Evolutionary conservation across 345 rosid species (phyloP), one percentile per base, ranked within the genome.

Genomic region (Sonneratia alba): DNA sequence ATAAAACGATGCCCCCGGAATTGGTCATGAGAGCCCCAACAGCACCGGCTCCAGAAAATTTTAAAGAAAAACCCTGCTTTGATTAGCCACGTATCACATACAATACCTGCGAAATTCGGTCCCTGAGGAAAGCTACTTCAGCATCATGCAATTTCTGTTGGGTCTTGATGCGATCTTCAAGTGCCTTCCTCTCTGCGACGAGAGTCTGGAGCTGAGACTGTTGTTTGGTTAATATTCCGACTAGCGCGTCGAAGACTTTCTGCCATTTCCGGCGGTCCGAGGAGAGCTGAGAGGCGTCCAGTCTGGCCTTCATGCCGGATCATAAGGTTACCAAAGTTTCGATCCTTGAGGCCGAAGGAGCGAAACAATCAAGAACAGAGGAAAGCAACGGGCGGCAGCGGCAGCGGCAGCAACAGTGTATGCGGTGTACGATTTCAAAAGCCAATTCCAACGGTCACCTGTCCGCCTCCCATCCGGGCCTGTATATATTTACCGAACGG

Each of bases 201-300:
- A 90, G 85, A 24, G 86, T 76, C 53, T 80, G 78, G 36, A 90
- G 87, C 89, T 89, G 93, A 43, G 84, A 80, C 73, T 92, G 91
- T 72, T 86, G 91, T 64, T 82, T 73, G 55, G 80, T 80, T 38
- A 96, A 49, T 61, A 87, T 76, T 70, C 87, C 77, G 36, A 89
- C 83, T 70, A 89, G 53, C 32, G 79, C 75, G 48, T 85, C 70
- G 68, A 87, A 87, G 14, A 92, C 76, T 56, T 67, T 82, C 56
- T 78, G 87, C 96, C 97, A 86, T 67, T 84, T 89, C 81, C 68
- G 66, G 38, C 89, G 79, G 42, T 85, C 90, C 22, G 83, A 74
- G 1, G 85, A 8, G 66, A 69, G 73, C 66, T 48, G 63, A 80
- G 75, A 13, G 57, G 75, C 21, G 76, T 75, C 88, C 85, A 84